These are phyloP conservation scores for Linnemannia elongata DNA, from an alignment of 192 early-diverging fungal species.

Conservation along the genomic window DNA sequence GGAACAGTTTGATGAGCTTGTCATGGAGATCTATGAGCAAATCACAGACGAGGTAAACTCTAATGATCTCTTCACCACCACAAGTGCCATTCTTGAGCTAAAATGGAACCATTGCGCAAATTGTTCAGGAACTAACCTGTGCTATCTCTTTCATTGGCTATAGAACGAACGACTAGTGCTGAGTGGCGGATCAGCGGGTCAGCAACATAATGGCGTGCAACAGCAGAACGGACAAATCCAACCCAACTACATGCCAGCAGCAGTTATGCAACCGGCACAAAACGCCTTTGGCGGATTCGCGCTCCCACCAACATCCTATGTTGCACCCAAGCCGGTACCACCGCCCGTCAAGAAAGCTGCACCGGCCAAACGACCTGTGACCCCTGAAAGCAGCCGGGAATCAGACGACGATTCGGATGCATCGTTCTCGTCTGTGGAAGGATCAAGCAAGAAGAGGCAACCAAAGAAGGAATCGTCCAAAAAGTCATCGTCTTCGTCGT, in stretches of 20 bases:
- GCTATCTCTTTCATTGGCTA: neutral
- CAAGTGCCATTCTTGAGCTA: neutral
- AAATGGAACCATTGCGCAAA: neutral
- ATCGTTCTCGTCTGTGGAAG: constrained; percentile 22
- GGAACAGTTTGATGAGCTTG: constrained; percentile 50
- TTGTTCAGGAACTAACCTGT: neutral
- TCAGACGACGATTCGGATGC: constrained; percentile 20
- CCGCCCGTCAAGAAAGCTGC: constrained; percentile 12
- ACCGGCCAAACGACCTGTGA: constrained; percentile 11
- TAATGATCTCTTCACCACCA: neutral
- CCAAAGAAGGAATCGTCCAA: constrained; percentile 11
- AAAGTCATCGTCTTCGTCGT: constrained; percentile 16
- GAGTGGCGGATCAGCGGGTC: neutral
- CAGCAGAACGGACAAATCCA: neutral
- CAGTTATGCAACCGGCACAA: constrained; percentile 1
- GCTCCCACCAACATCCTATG: constrained; percentile 53
- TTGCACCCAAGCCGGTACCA: constrained; percentile 33
- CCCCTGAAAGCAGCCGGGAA: constrained; percentile 17
- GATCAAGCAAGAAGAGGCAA: constrained; percentile 15
- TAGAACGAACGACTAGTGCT: constrained; percentile 34
- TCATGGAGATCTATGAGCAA: constrained; percentile 55
- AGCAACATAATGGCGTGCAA: neutral
- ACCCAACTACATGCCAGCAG: constrained; percentile 3
- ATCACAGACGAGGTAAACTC: constrained; percentile 37
- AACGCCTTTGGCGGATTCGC: constrained; percentile 25